Base-by-base conservation (phyloP, 371 early-diverging fungal species). In the Mucor piriformis region DNA sequence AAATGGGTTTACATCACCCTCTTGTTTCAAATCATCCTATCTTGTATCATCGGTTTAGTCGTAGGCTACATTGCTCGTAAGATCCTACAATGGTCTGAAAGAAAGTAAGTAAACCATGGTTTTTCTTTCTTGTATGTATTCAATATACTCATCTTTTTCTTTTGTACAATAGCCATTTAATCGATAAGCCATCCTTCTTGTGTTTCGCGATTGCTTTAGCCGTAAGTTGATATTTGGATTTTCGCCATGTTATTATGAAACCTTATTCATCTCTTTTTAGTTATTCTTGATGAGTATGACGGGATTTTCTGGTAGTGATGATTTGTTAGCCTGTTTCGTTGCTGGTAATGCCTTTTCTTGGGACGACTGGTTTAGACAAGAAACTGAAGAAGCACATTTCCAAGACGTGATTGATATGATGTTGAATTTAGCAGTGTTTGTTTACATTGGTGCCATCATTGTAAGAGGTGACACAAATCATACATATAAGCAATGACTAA, bases 131-230 rank as follows among this genome's bases (percentile, higher is more conserved):
- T 40, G 3, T 44, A 23, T 23, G 12, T 44, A 20, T 44, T 6
- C 44, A n/a, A n/a, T n/a, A n/a, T 5, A 5, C 11, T 46, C 25
- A 38, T 33, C 6, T 25, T 3, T 20, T 29, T 11, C 3, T 40
- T 40, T 38, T 6, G 25, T 50, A 23, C 51, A 48, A 27, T 51
- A 81, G 86, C n/a, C 84, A 84, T 18, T 79, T 92, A 59, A 94
- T 98, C 33, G 98, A 97, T 74, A 92, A 95, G 58, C 95, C 94
- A 18, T 91, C 88, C 13, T 92, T 98, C 66, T 73, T 98, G 42
- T 88, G 86, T 25, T 97, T 95, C 66, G 85, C 91, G 0, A 88
- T 99, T 59, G 92, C 95, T 0, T 83, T 99, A 43, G 88, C 97
- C 10, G 87, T 89, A 79, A 75, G 78, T 70, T 32, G 2, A 35